phyloP scores from a whole-genome alignment of 140 eudicot species.

The Oenanthe javanica region DNA sequence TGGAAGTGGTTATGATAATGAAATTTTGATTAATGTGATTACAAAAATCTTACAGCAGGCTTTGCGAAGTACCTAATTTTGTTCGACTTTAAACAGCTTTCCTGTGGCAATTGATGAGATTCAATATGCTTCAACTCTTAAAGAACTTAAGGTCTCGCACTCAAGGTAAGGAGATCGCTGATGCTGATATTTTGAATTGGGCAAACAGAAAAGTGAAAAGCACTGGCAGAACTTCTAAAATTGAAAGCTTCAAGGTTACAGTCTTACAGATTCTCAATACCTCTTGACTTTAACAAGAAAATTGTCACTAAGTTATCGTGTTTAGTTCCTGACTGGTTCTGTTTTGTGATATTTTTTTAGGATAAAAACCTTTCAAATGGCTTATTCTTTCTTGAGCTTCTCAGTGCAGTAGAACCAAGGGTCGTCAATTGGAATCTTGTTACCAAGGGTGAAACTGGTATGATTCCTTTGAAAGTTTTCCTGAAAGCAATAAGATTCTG shows the following conservation, averaged over 20 bases:
- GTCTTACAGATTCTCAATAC: background rate
- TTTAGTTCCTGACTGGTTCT: background rate
- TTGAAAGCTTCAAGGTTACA: slow-evolving; percentile 81
- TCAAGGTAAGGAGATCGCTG: slow-evolving; percentile 72
- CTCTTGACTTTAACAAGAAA: background rate
- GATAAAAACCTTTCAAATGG: slow-evolving; percentile 87
- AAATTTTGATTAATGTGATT: background rate
- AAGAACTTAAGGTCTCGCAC: slow-evolving; percentile 77
- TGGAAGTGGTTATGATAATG: background rate
- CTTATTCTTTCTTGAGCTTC: slow-evolving; percentile 83
- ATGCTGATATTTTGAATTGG: slow-evolving; percentile 78
- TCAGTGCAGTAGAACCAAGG: slow-evolving; percentile 87
- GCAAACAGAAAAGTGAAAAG: slow-evolving; percentile 77
- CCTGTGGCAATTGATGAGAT: slow-evolving; percentile 97
- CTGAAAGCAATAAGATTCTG: background rate
- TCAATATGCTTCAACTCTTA: slow-evolving; percentile 85
- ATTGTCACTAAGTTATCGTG: background rate
- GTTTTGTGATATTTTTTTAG: slow-evolving; percentile 24
- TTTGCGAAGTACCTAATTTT: background rate
- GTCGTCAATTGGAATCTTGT: slow-evolving; percentile 96
- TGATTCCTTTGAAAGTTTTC: slow-evolving; percentile 1
- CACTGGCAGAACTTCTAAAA: slow-evolving; percentile 61
- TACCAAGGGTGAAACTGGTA: slow-evolving; percentile 93
- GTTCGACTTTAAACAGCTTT: slow-evolving; percentile 42
- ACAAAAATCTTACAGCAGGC: background rate